Conservation (phyloP, 148 eudicot species). For the Chenopodium suecicum region DNA sequence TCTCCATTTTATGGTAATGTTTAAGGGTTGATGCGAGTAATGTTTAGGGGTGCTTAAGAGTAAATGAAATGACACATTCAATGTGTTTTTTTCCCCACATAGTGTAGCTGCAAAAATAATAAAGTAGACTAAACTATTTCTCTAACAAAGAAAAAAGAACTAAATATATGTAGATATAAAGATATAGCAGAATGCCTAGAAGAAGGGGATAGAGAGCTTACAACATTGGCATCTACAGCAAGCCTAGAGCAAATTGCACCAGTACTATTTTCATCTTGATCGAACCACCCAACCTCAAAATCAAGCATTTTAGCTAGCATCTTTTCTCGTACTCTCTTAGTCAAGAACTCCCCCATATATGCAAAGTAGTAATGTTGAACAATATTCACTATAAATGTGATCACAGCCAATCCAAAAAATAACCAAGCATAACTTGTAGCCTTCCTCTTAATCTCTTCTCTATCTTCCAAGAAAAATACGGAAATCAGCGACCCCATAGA, state of each 20-base stretch:
- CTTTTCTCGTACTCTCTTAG: slow-evolving; percentile 71
- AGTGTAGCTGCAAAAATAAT: too few relatives aligned
- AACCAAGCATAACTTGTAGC: slow-evolving; percentile 47
- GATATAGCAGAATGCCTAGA: too few relatives aligned
- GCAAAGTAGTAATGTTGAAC: slow-evolving; percentile 73
- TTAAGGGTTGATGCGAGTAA: too few relatives aligned
- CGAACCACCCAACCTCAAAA: slow-evolving; percentile 92
- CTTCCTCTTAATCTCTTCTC: slow-evolving; percentile 50
- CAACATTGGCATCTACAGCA: slow-evolving; percentile 94
- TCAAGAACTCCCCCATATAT: slow-evolving; percentile 81
- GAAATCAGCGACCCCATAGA: slow-evolving; percentile 83
- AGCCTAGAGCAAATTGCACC: slow-evolving; percentile 84
- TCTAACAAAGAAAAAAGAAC: too few relatives aligned
- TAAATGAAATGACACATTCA: too few relatives aligned
- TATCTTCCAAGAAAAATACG: slow-evolving; percentile 52
- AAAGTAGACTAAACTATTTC: too few relatives aligned
- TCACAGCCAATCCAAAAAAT: slow-evolving; percentile 65
- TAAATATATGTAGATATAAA: too few relatives aligned
- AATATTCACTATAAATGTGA: slow-evolving; percentile 53
- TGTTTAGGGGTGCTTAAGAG: too few relatives aligned
- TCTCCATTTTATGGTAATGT: too few relatives aligned
- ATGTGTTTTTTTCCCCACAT: too few relatives aligned
- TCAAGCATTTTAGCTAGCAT: slow-evolving; percentile 74
- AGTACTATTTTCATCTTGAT: slow-evolving; percentile 71
- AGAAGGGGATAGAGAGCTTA: slow-evolving; percentile 24